Base-by-base conservation (phyloP, 352 stramenopile species). In the Phytophthora citricola region DNA sequence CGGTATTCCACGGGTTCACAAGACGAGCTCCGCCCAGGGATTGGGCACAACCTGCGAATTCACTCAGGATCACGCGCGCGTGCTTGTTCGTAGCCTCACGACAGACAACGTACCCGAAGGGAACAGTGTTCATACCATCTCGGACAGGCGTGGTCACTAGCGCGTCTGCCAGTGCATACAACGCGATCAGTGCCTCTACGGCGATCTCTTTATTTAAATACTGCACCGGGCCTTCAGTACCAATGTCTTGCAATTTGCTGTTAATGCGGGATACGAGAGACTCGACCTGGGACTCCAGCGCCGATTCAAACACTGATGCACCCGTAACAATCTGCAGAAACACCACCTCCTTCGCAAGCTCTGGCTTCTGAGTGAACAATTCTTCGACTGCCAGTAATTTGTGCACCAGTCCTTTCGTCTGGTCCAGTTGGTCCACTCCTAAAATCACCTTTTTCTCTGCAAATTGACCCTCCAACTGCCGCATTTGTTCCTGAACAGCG, bases 261-360 rank as follows among this genome's bases (percentile, higher is more conserved):
- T 98, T 98, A 68, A 98, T 98, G 3, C 91, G 77, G 8, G 89
- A 95, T 2, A 98, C 91, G 12, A 97, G 72, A 48, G 91, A 85
- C 67, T 98, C 92, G 5, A 98, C 87, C 53, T 97, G 89, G 15
- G 88, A 81, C 41, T 85, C 89, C 0, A 98, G 66, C 0, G 91
- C 91, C 10, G 80, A 87, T 43, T 88, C 76, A 24, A 78, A 79
- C 4, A 80, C 70, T 3, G 69, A 61, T 5, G 79, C 68, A 31
- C 81, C 81, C 6, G 83, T 91, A 5, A 92, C 86, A 52, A 99
- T 98, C 71, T 98, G 95, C 32, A 99, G 75, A 44, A 99, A 89
- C 4, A 98, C 94, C 26, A 98, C 91, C 62, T 99, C 96, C 24
- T 95, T 93, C 5, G 92, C 86, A 60, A 97, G 95, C 50, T 98